Evolutionary conservation across 495 filamentous ascomycete genomes (phyloP), one percentile per base, ranked within the genome.

Genomic region (Trichoderma asperelloides): DNA sequence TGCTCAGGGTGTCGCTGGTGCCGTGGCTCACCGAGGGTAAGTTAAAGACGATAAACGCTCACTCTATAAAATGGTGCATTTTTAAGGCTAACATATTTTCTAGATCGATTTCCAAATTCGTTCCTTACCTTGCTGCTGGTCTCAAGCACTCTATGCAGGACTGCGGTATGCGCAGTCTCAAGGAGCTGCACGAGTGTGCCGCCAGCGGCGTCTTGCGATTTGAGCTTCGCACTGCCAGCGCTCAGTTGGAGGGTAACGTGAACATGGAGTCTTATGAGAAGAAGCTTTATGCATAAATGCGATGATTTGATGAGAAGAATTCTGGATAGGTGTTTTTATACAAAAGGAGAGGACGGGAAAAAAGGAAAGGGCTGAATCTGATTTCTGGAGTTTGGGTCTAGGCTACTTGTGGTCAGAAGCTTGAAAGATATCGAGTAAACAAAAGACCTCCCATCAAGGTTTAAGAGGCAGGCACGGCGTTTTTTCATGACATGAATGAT

Each of bases 221-320:
- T 71, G 96, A 99, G 83, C 80, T 97, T 76, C 81, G 95, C 70
- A 97, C 92, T 64, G 90, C 91, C 66, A 97, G 93, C 79, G 95
- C 96, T 60, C 90, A 93, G 85, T 83, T 94, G 65, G 95, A 98
- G 84, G 95, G 95, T 69, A 91, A 91, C 73, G 93, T 99, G 71
- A 94, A 98, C 72, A 89, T 99, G 84, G 91, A 98, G 80, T 95
- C 89, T 77, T 98, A 95, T 77, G 96, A 97, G 81, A 99, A 98
- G 89, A 99, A 97, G 83, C 88, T 99, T 69, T 98, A 97, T 78
- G 90, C 92, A 68, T 96, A 25, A 65, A 3, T 23, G 43, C 33
- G 16, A 60, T 28, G 23, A 30, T 13, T 60, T 60, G 55, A 60
- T 33, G 23, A 7, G 12, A 18, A 30, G 27, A 30, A 33, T 28